These are phyloP conservation scores for Erucastrum elatum DNA, from an alignment of 345 rosid genomes.

Conservation along the genomic window DNA sequence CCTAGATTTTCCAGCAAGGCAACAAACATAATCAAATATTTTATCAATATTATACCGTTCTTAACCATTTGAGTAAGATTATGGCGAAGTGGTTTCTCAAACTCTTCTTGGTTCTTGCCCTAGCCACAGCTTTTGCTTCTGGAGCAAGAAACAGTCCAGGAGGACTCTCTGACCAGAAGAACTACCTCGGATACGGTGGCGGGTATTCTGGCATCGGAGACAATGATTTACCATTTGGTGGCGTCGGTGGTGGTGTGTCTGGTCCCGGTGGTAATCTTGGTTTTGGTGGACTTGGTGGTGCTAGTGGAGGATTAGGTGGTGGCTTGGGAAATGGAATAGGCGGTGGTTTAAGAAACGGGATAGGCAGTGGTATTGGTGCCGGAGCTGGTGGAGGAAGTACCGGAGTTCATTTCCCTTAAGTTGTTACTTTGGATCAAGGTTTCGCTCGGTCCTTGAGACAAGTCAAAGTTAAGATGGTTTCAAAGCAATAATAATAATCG, in stretches of 20 bases:
- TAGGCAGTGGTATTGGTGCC: conserved; percentile 41
- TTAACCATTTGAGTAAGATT: not conserved
- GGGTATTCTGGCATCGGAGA: conserved; percentile 63
- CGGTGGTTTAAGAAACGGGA: conserved; percentile 17
- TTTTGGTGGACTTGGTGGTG: conserved; percentile 39
- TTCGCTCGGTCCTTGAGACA: conserved; percentile 20
- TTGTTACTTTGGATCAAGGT: conserved; percentile 12
- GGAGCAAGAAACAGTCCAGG: conserved; percentile 50
- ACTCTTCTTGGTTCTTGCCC: conserved; percentile 42
- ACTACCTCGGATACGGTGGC: conserved; percentile 66
- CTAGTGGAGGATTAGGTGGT: conserved; percentile 37
- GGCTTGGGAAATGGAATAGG: conserved; percentile 29
- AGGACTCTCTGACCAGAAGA: conserved; percentile 70
- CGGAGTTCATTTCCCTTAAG: conserved; percentile 41
- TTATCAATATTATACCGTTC: conserved; percentile 13
- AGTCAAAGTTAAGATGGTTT: conserved; percentile 27
- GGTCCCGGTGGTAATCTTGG: conserved; percentile 46
- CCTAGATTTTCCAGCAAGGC: conserved; percentile 25
- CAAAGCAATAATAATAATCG: conserved; percentile 8
- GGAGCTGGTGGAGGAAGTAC: conserved; percentile 26
- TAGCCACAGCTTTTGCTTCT: conserved; percentile 33
- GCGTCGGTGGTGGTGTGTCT: conserved; percentile 56
- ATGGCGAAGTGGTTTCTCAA: conserved; percentile 46
- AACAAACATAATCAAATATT: conserved; percentile 3
- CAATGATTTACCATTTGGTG: conserved; percentile 54